Percentiles rank a stretch among this genome's conserved stretches.
Evolutionary conservation across 2,329 filamentous ascomycete species (phyloP).

Genomic region (Orbilia quercus): DNA sequence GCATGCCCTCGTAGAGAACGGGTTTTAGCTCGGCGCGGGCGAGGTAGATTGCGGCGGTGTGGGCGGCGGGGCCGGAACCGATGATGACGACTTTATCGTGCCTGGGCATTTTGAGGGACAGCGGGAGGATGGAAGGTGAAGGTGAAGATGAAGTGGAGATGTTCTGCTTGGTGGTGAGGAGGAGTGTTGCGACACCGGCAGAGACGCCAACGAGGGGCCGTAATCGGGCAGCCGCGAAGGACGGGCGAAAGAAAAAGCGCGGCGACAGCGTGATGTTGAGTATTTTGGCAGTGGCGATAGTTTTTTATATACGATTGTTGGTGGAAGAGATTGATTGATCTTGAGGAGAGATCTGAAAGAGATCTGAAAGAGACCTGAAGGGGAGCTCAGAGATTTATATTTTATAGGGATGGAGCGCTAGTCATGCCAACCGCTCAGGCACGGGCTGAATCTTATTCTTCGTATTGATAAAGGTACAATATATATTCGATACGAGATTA

Average conservation of each 20-base stretch:
- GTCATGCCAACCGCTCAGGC: constrained; percentile 1
- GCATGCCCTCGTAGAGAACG: constrained; percentile 96
- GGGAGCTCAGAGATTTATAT: constrained; percentile 6
- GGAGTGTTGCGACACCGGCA: constrained; percentile 55
- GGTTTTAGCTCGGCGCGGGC: constrained; percentile 93
- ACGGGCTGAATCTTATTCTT: too few relatives aligned
- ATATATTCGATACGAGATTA: too few relatives aligned
- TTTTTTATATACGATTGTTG: neutral
- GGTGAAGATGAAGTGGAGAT: constrained; percentile 3
- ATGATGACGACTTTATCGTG: constrained; percentile 93
- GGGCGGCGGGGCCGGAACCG: constrained; percentile 95
- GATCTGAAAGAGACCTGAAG: neutral
- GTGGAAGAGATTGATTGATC: too few relatives aligned
- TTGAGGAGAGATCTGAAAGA: neutral
- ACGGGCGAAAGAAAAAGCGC: constrained; percentile 54
- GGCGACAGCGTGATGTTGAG: constrained; percentile 58
- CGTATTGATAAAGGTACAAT: too few relatives aligned
- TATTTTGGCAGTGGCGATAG: neutral
- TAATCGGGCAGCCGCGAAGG: constrained; percentile 50
- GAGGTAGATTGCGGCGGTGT: constrained; percentile 96
- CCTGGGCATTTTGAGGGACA: constrained; percentile 70
- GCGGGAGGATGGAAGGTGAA: constrained; percentile 18
- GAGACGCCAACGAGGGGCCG: constrained; percentile 58
- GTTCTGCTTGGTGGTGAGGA: constrained; percentile 33
- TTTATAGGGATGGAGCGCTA: neutral